Conservation (phyloP, 176 grass and related monocot genomes). For the Hordeum marinum region DNA sequence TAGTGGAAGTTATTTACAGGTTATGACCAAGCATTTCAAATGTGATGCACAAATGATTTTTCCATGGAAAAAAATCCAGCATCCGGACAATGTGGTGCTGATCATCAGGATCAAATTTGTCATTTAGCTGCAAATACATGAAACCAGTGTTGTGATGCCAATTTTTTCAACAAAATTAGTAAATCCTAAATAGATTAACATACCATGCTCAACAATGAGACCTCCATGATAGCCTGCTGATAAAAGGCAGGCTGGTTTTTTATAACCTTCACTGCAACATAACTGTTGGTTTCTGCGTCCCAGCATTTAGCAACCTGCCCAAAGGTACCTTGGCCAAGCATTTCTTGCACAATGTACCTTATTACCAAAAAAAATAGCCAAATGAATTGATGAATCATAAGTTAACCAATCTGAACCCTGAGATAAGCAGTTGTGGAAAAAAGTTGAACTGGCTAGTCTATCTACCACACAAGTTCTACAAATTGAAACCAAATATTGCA, state of each 20-base stretch:
- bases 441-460: slow-evolving; percentile 1
- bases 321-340: slow-evolving; percentile 98
- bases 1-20: slow-evolving; percentile 57
- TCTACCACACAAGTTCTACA: slow-evolving; percentile 2
- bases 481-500: background rate
- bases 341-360: slow-evolving; percentile 91
- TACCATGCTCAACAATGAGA: slow-evolving; percentile 88
- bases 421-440: background rate
- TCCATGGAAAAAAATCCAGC: slow-evolving; percentile 85
- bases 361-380: slow-evolving; percentile 2
- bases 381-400: background rate
- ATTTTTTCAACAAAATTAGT: background rate
- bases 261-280: slow-evolving; percentile 95
- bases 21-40: slow-evolving; percentile 99
- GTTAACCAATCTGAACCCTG: background rate
- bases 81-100: slow-evolving; percentile 92
- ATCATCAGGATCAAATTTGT: slow-evolving; percentile 92
- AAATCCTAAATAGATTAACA: background rate
- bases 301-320: slow-evolving; percentile 98
- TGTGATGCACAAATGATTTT: slow-evolving; percentile 92
- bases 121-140: slow-evolving; percentile 70
- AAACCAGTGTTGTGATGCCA: slow-evolving; percentile 15
- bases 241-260: slow-evolving; percentile 98
- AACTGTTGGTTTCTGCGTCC: slow-evolving; percentile 66
- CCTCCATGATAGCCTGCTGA: slow-evolving; percentile 84